Evolutionary conservation across 1,284 basidiomycete genomes (phyloP), one percentile per base, ranked within the genome.

Genomic region (Waitea zeae): DNA sequence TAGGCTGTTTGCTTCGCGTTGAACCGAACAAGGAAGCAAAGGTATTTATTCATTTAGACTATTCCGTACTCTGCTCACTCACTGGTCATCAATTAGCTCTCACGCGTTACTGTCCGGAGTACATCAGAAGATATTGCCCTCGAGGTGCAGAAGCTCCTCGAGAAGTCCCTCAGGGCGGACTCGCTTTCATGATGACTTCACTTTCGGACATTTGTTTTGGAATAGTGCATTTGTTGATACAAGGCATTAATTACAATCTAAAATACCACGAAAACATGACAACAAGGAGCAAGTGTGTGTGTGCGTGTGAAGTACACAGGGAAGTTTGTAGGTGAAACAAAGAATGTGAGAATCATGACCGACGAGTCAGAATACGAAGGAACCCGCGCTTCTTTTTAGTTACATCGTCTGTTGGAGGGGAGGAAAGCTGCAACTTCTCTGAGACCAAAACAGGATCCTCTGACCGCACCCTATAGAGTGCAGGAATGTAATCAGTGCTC

Each of bases 21-120:
- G 95, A 99, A 55, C 95, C 95, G 1, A 98, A 97, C 58, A 69
- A 71, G 37, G 87, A 92, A 40, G 92, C 90, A 12, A 93, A 93
- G 68, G 87, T 86, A 49, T 38, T 64, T 44, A 26, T 20, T 28
- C 13, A 35, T 36, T 33, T 15, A 22, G 20, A 38, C 30, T 3
- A 15, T 4, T 17, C 5, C 13, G n/a, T 30, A 14, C 15, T 19
- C 9, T 4, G 24, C 13, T 29, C 17, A 12, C 33, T 27, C 20
- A 34, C 34, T 32, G 32, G 35, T 18, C 34, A 27, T 38, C 15
- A 31, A 12, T 5, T 43, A 92, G 88, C 63, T 97, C 32, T 95
- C 89, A 53, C 81, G 95, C 35, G 52, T 98, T 40, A 99, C 95
- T 5, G 69, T 97, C 30, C 71, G 95, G 47, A 93, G 90, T 48